Conservation (phyloP, 2,329 filamentous ascomycete genomes). For the Chalaropsis ovoidea region DNA sequence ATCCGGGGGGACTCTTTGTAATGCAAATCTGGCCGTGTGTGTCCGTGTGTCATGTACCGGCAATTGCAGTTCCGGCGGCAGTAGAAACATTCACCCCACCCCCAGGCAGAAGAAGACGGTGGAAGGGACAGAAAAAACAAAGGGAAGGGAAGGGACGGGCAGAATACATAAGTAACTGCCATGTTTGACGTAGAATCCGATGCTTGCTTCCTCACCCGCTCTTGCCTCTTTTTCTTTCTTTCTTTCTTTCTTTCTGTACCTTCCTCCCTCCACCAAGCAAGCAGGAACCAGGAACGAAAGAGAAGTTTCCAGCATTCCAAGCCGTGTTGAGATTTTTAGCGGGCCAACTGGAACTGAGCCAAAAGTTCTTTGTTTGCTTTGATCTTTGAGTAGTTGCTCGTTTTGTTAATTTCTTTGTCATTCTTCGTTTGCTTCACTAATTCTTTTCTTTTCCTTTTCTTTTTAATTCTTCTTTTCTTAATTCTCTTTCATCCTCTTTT, state of each 20-base stretch:
- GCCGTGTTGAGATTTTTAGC: neutral
- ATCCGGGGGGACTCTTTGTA: neutral
- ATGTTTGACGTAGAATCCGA: neutral
- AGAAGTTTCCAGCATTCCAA: neutral
- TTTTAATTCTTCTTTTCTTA: neutral
- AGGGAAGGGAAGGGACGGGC: neutral
- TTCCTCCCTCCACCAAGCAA: neutral
- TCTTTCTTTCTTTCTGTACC: neutral
- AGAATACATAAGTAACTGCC: constrained; percentile 9
- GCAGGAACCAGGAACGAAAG: neutral
- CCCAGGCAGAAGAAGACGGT: neutral
- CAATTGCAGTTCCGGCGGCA: neutral
- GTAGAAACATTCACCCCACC: constrained; percentile 1
- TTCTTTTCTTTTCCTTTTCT: neutral
- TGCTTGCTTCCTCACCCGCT: constrained; percentile 3
- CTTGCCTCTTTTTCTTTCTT: neutral
- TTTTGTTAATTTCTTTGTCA: neutral
- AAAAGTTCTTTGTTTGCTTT: constrained; percentile 1
- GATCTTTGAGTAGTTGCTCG: neutral
- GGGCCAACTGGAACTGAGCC: too few relatives aligned
- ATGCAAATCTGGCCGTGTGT: neutral
- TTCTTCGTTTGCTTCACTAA: neutral
- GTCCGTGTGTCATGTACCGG: constrained; percentile 4
- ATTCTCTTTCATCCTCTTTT: neutral
- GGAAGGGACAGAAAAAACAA: neutral